Evolutionary conservation across 1,139 yeast genomes (phyloP), one percentile per base, ranked within the genome.

Genomic region (Eremothecium cymbalariae): DNA sequence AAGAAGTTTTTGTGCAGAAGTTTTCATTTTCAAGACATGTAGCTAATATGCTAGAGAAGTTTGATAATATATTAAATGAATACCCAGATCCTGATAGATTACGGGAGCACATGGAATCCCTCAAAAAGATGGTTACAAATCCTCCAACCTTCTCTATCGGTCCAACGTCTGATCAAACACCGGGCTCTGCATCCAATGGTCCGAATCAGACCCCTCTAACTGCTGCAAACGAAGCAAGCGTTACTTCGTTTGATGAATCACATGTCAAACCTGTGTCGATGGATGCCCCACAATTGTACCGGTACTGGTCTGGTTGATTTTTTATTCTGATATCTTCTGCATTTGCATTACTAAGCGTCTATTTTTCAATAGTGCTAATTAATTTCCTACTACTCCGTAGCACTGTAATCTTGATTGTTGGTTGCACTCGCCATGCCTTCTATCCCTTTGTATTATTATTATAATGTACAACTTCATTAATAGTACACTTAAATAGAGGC

Each of bases 281-380:
- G 42, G 88, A 81, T 46, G 70, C 84, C 11, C 95, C 95, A 3
- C 93, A 82, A 57, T 64, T 77, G 23, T 86, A 84, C 59, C 82
- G 88, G 57, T 81, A 84, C 47, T 86, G 97, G 97, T 82, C 81
- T 30, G 77, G 72, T 27, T 70, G 43, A 48, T 19, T 18, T 5
- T 28, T 8, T 25, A n/a, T n/a, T n/a, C n/a, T n/a, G n/a, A n/a
- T n/a, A n/a, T n/a, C n/a, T n/a, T n/a, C n/a, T n/a, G n/a, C n/a
- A n/a, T n/a, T n/a, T n/a, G n/a, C n/a, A n/a, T n/a, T n/a, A n/a
- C n/a, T n/a, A n/a, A n/a, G n/a, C n/a, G n/a, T n/a, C n/a, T n/a
- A n/a, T n/a, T n/a, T n/a, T n/a, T n/a, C n/a, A n/a, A n/a, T n/a
- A n/a, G n/a, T n/a, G n/a, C n/a, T n/a, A n/a, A n/a, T n/a, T n/a